Percentiles rank a stretch among this genome's conserved stretches.
These are phyloP conservation scores for Calocybe gambosa DNA, from an alignment of 1,284 basidiomycete species.

Conservation along the genomic window DNA sequence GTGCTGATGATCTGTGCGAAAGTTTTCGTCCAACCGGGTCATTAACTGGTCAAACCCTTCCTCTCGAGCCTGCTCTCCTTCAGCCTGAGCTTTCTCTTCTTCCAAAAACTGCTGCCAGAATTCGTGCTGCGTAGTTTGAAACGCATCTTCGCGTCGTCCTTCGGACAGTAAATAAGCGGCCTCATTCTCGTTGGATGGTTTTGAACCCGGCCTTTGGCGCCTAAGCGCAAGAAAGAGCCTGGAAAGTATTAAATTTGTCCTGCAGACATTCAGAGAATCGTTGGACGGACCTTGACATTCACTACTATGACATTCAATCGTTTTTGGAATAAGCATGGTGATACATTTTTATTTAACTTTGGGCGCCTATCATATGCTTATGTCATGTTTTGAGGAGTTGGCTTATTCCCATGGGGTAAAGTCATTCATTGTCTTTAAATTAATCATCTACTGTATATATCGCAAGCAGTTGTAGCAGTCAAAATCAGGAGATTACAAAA, in stretches of 20 bases:
- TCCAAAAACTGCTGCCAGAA: background rate
- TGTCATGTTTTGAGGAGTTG: too few species aligned
- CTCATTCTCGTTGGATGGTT: background rate
- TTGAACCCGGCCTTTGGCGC: background rate
- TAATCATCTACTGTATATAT: too few species aligned
- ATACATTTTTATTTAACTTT: too few species aligned
- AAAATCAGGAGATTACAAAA: too few species aligned
- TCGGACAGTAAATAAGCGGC: background rate
- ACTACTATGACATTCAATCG: background rate
- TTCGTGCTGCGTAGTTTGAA: background rate
- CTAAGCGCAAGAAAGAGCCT: background rate
- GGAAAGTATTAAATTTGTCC: background rate
- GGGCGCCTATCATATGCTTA: too few species aligned
- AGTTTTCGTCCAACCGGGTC: background rate
- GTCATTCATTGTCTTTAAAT: too few species aligned
- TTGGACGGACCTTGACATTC: background rate
- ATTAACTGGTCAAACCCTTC: conserved; percentile 3
- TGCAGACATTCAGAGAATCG: background rate
- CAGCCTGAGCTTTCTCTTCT: conserved; percentile 1
- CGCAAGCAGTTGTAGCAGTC: too few species aligned
- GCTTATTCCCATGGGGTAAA: too few species aligned
- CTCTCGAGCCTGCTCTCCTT: background rate
- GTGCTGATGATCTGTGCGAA: background rate
- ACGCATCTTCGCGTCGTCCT: background rate
- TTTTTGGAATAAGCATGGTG: too few species aligned